Base-by-base conservation (phyloP, 2,329 filamentous ascomycete species). In the Aspergillus transmontanensis region DNA sequence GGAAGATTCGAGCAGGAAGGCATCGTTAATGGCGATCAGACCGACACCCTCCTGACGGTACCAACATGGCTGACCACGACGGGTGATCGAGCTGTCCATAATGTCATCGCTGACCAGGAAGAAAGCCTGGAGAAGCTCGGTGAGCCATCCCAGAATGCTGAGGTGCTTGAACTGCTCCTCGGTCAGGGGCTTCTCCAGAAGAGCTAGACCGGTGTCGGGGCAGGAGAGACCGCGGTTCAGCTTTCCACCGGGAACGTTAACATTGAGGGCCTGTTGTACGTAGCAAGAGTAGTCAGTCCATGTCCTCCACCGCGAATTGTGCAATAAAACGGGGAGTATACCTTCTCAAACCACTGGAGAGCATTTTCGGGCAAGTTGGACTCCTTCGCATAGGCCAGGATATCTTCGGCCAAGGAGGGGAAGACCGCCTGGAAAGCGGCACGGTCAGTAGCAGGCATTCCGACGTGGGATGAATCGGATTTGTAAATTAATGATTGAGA, bases 201-300 rank as follows among this genome's bases (percentile, higher is more conserved):
- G 88, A 73, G 95, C 84, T 68, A 92, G 90, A 68, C 90, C 89
- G 54, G 93, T 95, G 82, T 99, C 95, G 70, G 95, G 90, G 64
- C 98, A 94, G 55, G 94, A 98, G 88, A 99, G 96, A 82, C 95
- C 95, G 75, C 95, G 93, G 84, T 99, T 99, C 84, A 94, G 97
- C 85, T 99, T 99, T 77, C 95, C 95, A 71, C 95, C 95, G 59
- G 95, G 83, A 7, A 92, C 88, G 82, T 99, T 99, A 82, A 88
- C 86, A 76, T 94, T 87, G 73, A 98, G 86, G 66, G 86, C 90
- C 93, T 97, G 69, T 55, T 26, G 12, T 34, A 19, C 61, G 11
- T 23, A 23, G 50, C 43, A 16, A 36, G 3, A 34, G n/a, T 48
- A 48, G 59, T 66, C 14, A 67, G 62, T 36, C 30, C 57, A 46